phyloP scores from a whole-genome alignment of 2,329 filamentous ascomycete species.

The Fusarium domesticum region DNA sequence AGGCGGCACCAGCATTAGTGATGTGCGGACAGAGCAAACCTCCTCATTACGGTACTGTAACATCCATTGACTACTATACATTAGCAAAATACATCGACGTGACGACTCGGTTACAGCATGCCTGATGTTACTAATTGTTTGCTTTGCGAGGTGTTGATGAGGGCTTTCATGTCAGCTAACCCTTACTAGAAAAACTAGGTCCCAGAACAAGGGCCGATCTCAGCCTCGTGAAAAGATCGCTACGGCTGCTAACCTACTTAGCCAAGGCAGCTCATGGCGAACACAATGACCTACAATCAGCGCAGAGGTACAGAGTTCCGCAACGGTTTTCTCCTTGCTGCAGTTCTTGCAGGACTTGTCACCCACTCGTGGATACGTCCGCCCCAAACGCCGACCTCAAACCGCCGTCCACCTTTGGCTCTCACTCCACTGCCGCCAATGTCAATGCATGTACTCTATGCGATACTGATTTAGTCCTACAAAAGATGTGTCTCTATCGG shows the following conservation, averaged over 20 bases:
- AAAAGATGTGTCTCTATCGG: slow-evolving; percentile 19
- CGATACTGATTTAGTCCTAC: slow-evolving; percentile 18
- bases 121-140: no score
- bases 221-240: slow-evolving; percentile 24
- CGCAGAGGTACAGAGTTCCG: slow-evolving; percentile 19
- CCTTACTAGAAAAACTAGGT: not conserved
- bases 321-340: slow-evolving; percentile 15
- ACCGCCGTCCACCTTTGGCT: slow-evolving; percentile 21
- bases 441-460: not conserved
- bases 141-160: slow-evolving; percentile 2
- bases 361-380: slow-evolving; percentile 28
- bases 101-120: no score
- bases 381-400: slow-evolving; percentile 31
- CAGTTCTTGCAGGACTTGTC: slow-evolving; percentile 20
- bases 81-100: no score
- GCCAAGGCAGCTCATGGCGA: not conserved
- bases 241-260: slow-evolving; percentile 4
- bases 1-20: slow-evolving; percentile 9
- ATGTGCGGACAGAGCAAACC: slow-evolving; percentile 22
- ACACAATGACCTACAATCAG: slow-evolving; percentile 1
- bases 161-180: no score
- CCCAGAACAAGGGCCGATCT: slow-evolving; percentile 15
- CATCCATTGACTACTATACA: no score
- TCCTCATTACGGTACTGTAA: no score
- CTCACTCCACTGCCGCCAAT: slow-evolving; percentile 18